Evolutionary conservation across 1,139 yeast species (phyloP).

Genomic region (Taphrina pruni): DNA sequence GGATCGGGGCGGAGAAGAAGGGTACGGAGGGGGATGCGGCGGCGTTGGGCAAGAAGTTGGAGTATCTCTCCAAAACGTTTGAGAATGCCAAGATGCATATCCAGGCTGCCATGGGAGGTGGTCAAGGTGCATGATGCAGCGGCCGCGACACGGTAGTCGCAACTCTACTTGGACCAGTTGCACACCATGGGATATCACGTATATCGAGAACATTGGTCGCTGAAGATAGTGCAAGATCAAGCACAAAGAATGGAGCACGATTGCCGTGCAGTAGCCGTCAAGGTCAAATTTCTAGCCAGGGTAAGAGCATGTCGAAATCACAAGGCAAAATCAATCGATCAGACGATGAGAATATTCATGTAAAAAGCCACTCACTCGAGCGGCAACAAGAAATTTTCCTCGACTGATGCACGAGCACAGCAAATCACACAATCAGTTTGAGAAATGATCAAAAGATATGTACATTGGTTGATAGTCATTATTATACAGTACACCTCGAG

Average conservation of each 20-base stretch:
- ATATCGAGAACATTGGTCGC: not conserved
- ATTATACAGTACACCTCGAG: slow-evolving; percentile 9
- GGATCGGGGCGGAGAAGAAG: slow-evolving; percentile 28
- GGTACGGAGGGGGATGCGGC: slow-evolving; percentile 30
- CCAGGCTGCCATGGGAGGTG: slow-evolving; percentile 28
- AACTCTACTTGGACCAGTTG: no score
- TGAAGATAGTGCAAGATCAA: no score
- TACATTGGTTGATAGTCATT: slow-evolving; percentile 15
- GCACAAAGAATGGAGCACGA: no score
- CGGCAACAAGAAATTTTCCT: not conserved
- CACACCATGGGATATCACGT: no score
- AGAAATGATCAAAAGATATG: not conserved
- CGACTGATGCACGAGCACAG: not conserved
- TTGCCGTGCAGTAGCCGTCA: no score
- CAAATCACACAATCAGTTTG: not conserved
- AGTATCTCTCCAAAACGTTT: slow-evolving; percentile 30
- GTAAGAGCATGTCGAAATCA: no score
- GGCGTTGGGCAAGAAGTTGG: slow-evolving; percentile 35
- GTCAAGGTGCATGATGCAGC: no score
- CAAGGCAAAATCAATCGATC: no score
- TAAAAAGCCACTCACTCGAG: no score
- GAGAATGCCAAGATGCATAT: slow-evolving; percentile 39
- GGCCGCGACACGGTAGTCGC: not conserved
- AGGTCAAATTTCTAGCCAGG: no score
- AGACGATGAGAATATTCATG: no score